Evolutionary conservation across 805 yeast genomes (phyloP).

Genomic region (Lipomyces lipofer): DNA sequence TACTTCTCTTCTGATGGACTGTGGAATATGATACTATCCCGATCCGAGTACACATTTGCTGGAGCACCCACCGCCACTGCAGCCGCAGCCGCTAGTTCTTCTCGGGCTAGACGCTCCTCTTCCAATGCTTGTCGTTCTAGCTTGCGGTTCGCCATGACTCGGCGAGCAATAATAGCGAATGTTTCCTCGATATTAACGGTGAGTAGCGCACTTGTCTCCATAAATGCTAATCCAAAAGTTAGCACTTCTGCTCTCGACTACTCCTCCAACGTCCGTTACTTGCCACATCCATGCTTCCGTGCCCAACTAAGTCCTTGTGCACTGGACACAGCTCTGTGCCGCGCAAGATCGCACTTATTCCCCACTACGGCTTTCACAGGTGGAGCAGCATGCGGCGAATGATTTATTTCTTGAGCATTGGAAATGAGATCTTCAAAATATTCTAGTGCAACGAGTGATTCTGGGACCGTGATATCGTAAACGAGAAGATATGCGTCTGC

Average conservation of each 20-base stretch:
- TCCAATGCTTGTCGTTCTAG: slow-evolving; percentile 10
- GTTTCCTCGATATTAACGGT: slow-evolving; percentile 81
- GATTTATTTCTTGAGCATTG: slow-evolving; percentile 65
- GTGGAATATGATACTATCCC: too few species aligned
- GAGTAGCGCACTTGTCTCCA: slow-evolving; percentile 88
- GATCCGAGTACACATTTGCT: not conserved
- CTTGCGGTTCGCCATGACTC: slow-evolving; percentile 13
- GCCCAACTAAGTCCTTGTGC: slow-evolving; percentile 61
- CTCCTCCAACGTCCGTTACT: too few species aligned
- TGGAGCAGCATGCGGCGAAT: slow-evolving; percentile 43
- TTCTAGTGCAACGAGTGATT: slow-evolving; percentile 37
- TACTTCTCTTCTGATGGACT: too few species aligned
- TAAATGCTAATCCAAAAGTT: too few species aligned
- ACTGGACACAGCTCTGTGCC: slow-evolving; percentile 56
- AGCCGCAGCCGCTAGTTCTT: slow-evolving; percentile 10
- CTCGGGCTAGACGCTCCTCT: slow-evolving; percentile 15
- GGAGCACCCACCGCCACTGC: slow-evolving; percentile 13
- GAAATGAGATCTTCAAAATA: slow-evolving; percentile 46
- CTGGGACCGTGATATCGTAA: slow-evolving; percentile 39
- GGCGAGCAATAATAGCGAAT: slow-evolving; percentile 62
- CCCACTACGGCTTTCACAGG: slow-evolving; percentile 75
- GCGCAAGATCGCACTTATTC: slow-evolving; percentile 63
- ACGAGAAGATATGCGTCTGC: slow-evolving; percentile 41
- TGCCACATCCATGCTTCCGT: slow-evolving; percentile 47
- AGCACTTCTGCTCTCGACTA: too few species aligned